Conservation (phyloP, 306 rosid species). For the Cicer bijugum region DNA sequence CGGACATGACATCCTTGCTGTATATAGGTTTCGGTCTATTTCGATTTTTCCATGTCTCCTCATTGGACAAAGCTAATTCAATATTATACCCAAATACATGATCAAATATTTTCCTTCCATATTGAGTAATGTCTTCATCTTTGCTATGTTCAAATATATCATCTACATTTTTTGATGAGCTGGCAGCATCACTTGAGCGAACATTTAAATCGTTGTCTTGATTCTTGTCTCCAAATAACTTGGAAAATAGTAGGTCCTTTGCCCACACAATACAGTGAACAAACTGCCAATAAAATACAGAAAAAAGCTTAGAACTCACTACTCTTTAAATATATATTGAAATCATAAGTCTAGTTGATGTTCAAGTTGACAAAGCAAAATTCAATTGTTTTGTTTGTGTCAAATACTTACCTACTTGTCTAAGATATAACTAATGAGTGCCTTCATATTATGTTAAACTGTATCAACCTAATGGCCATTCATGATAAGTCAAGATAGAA, state of each 20-base stretch:
- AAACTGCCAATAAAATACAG: slow-evolving; percentile 60
- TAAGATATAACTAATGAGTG: not conserved
- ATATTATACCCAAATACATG: slow-evolving; percentile 97
- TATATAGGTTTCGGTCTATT: slow-evolving; percentile 85
- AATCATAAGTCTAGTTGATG: slow-evolving; percentile 8
- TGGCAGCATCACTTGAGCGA: slow-evolving; percentile 78
- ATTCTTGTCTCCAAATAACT: slow-evolving; percentile 92
- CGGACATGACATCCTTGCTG: slow-evolving; percentile 66
- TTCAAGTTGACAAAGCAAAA: slow-evolving; percentile 5
- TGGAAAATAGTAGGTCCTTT: slow-evolving; percentile 87
- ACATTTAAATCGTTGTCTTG: slow-evolving; percentile 91
- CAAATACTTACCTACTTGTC: slow-evolving; percentile 1
- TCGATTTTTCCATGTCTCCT: slow-evolving; percentile 97
- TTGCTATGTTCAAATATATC: slow-evolving; percentile 82
- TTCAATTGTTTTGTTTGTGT: not conserved
- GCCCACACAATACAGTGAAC: slow-evolving; percentile 99
- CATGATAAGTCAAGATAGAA: slow-evolving; percentile 28
- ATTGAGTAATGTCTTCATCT: slow-evolving; percentile 82
- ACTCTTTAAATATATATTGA: slow-evolving; percentile 21
- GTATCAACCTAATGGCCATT: slow-evolving; percentile 16
- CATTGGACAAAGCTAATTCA: slow-evolving; percentile 84
- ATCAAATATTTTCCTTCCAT: slow-evolving; percentile 89
- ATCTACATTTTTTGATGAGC: slow-evolving; percentile 76
- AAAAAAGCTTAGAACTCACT: slow-evolving; percentile 19
- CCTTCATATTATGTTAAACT: slow-evolving; percentile 22